Base-by-base conservation (phyloP, 2,329 filamentous ascomycete species). In the Venturia carpophila region DNA sequence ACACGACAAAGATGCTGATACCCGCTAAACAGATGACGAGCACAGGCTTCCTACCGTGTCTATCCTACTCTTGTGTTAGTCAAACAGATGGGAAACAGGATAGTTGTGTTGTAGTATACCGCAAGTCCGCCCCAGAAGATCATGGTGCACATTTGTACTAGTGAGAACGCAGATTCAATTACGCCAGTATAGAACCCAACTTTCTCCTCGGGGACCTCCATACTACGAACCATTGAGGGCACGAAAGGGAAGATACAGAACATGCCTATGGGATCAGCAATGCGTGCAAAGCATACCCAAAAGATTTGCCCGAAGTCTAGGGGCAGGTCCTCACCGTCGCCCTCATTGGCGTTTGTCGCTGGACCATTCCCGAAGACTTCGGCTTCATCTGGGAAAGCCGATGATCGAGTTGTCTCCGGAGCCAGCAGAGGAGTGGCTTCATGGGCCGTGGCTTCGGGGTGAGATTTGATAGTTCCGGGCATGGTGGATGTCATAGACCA, bases 211-310 rank as follows among this genome's bases (percentile, higher is more conserved):
- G 80, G 73, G 1, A 93, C 75, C 13, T 79, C 71, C 11, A 88
- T 89, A 66, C 86, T 87, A 65, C 83, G 79, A 45, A 90, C 85
- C 90, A 93, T 93, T 71, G 87, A 79, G 71, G 87, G 90, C 75
- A 94, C 83, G 75, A 89, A 93, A 0, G 90, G 88, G 70, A 93
- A 89, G 73, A 93, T 91, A 72, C 82, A 85, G 78, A 92, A 93
- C 78, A 91, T 93, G n/a, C 89, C 88, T 49, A 92, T 82, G 0
- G 90, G 89, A 71, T 93, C 90, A 56, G 90, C 79, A 34, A 90
- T 72, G 6, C 89, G 84, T 1, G 87, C 86, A 72, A 86, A 89
- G 78, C 90, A 93, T 15, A 94, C 83, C 13, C 89, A 75, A 41
- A 88, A 74, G 63, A 94, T 85, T 73, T 93, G 90, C n/a, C 73